phyloP scores from a whole-genome alignment of 306 rosid species.

The Quercus variabilis region DNA sequence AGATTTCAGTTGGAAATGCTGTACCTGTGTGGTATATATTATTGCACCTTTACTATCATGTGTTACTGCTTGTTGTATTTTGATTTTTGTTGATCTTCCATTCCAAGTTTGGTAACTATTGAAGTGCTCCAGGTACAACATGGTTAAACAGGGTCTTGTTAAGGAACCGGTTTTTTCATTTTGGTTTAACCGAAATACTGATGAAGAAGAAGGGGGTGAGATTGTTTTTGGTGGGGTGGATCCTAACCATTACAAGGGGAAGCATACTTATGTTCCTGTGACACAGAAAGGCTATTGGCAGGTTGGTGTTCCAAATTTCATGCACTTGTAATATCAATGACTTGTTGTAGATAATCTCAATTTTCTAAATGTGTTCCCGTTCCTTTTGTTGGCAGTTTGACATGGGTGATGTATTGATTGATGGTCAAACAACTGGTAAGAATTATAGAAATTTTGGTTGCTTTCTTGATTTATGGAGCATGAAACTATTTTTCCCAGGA shows the following conservation, averaged over 20 bases:
- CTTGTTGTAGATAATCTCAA: not conserved
- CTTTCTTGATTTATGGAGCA: not conserved
- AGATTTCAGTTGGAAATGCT: slow-evolving; percentile 46
- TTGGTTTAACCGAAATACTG: slow-evolving; percentile 55
- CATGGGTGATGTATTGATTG: slow-evolving; percentile 64
- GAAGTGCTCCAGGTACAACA: slow-evolving; percentile 43
- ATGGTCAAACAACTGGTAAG: slow-evolving; percentile 56
- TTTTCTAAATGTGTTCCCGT: slow-evolving; percentile 4
- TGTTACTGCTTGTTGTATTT: not conserved
- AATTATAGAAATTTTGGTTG: not conserved
- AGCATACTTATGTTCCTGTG: slow-evolving; percentile 85
- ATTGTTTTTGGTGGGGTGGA: slow-evolving; percentile 61
- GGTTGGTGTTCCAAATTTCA: slow-evolving; percentile 41
- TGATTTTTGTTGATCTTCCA: not conserved
- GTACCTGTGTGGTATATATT: slow-evolving; percentile 37
- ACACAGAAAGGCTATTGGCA: slow-evolving; percentile 84
- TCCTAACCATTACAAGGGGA: slow-evolving; percentile 58
- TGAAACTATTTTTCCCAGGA: not conserved
- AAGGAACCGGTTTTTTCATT: slow-evolving; percentile 59
- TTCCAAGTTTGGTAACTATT: slow-evolving; percentile 5
- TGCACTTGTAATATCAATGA: not conserved
- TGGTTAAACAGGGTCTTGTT: slow-evolving; percentile 50
- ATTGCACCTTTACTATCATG: not conserved
- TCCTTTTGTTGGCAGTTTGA: slow-evolving; percentile 51
- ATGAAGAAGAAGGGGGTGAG: slow-evolving; percentile 58